Evolutionary conservation across 2,329 filamentous ascomycete genomes (phyloP), one percentile per base, ranked within the genome.

Genomic region (Graphium sp.): DNA sequence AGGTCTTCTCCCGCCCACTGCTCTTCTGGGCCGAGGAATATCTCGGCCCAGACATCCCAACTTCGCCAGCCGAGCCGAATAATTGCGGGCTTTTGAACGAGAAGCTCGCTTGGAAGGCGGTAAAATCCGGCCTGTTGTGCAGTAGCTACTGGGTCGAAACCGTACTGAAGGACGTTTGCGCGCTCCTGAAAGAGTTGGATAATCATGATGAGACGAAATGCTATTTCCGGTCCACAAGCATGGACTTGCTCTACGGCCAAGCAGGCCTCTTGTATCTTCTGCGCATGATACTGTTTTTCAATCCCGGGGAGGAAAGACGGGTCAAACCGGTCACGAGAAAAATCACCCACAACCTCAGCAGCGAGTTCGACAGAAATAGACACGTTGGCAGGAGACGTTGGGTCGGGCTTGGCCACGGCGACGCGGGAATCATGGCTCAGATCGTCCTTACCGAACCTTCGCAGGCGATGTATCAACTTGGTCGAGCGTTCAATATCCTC

Each of bases 401-500:
- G 76, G 53, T 77, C 20, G 77, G 76, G 2, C 69, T 74, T 5
- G 67, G 64, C 0, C 74, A 82, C 41, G 77, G 77, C 6, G 61
- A 66, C 9, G 66, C 80, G 16, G 73, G 76, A 5, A 79, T 78
- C 44, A 60, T 82, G 32, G 72, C 67, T n/a, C 76, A 82, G 45
- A 52, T 80, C 10, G 60, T 78, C 2, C 52, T 66, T 14, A 69
- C 70, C 3, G 59, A 62, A 31, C 62, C 68, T 1, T 48, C 52
- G 5, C 57, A 65, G 35, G n/a, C n/a, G n/a, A n/a, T n/a, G n/a
- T n/a, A n/a, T n/a, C n/a, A n/a, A n/a, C n/a, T n/a, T n/a, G n/a
- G n/a, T n/a, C n/a, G n/a, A n/a, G n/a, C n/a, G n/a, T n/a, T n/a
- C n/a, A n/a, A n/a, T n/a, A n/a, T n/a, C n/a, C n/a, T n/a, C n/a